Base-by-base conservation (phyloP, 2,329 filamentous ascomycete species). In the Cladosporium colombiae region DNA sequence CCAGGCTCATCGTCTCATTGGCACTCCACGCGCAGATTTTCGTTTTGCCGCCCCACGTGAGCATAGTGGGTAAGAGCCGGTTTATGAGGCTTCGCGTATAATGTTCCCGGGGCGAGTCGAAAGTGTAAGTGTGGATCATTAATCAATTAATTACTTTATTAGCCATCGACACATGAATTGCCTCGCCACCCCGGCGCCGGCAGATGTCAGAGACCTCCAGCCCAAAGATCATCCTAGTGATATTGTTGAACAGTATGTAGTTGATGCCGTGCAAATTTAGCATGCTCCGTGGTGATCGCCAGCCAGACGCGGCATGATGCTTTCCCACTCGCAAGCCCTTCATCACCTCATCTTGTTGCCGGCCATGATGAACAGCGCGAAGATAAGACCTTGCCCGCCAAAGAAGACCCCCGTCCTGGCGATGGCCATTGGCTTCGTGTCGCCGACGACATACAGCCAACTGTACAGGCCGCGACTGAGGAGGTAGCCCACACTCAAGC, bases 401-500 rank as follows among this genome's bases (percentile, higher is more conserved):
- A 75, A 58, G 52, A 71, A 76, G 29, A 68, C 62, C 2, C 63
- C 33, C 10, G 67, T 71, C 50, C 74, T 68, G 21, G 64, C 61
- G 25, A 64, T 62, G 18, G 70, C 69, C 59, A 68, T 62, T 11
- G 50, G 46, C 33, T 65, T 35, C 37, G 68, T 73, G 31, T 73
- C 70, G 21, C 70, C 70, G 21, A 68, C 70, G 33, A 75, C 70
- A 59, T 76, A 77, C 40, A 74, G 44, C 55, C 70, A 65, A 58
- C 72, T 75, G 65, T 76, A 77, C 53, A 71, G 67, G 25, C 73
- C 63, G n/a, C 75, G 64, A 29, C 66, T 70, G 31, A 65, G 68
- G 35, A 76, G 27, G 55, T 75, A 77, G 5, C 64, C 73, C 11
- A 72, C 52, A 21, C 70, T 72, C n/a, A 76, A 62, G 7, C 50